A percentile compares a stretch with the other conserved stretches of the same genome.
Evolutionary conservation across 768 basidiomycete species (phyloP).

Genomic region (Mycena albidolilacea): DNA sequence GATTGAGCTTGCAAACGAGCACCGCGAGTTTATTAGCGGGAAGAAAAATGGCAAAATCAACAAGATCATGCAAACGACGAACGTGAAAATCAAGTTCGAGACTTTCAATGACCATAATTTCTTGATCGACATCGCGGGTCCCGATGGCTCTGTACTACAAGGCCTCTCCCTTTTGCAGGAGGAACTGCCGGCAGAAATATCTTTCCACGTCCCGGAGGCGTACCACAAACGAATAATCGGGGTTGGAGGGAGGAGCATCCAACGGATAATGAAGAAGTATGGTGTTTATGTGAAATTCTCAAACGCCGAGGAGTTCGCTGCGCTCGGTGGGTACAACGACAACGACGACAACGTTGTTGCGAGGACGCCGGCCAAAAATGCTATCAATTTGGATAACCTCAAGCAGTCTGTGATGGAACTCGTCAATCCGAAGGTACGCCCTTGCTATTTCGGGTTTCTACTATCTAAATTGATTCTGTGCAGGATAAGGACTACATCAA

Average conservation of each 20-base stretch:
- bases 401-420: conserved; percentile 98
- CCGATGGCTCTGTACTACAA: conserved; percentile 87
- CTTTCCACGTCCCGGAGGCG: conserved; percentile 97
- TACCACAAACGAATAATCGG: conserved; percentile 99
- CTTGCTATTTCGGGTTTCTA: background rate
- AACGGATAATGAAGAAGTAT: conserved; percentile 99
- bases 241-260: conserved; percentile 97
- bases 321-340: conserved; percentile 94
- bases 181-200: conserved; percentile 98
- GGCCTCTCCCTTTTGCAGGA: conserved; percentile 94
- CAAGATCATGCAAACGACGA: conserved; percentile 98
- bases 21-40: conserved; percentile 97
- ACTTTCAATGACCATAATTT: conserved; percentile 98
- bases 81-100: conserved; percentile 99
- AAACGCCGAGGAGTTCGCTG: conserved; percentile 97
- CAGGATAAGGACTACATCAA: conserved; percentile 98
- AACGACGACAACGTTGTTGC: conserved; percentile 99
- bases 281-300: conserved; percentile 99
- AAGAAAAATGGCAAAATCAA: conserved; percentile 99
- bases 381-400: conserved; percentile 93
- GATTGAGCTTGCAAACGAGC: conserved; percentile 97
- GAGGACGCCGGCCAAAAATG: conserved; percentile 98
- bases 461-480: conserved; percentile 18
- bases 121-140: conserved; percentile 91
- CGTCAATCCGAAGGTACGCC: conserved; percentile 91